Base-by-base conservation (phyloP, 768 basidiomycete genomes). In the Cystoderma amianthinum region DNA sequence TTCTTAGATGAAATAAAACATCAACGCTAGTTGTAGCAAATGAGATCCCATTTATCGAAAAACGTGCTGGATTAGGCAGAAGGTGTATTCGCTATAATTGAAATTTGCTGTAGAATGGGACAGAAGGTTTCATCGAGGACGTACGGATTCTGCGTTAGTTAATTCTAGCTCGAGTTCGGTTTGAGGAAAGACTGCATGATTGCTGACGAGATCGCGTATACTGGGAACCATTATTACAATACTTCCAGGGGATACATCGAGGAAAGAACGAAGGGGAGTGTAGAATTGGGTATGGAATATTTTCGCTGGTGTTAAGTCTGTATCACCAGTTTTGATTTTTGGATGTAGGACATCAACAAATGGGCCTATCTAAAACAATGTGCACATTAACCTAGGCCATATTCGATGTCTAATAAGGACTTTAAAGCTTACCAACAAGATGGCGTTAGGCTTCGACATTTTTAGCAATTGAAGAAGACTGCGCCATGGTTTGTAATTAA, bases 141-240 rank as follows among this genome's bases (percentile, higher is more conserved):
- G 48, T 46, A 86, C 86, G 2, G 75, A 60, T 56, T 84, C 71
- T n/a, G 49, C 51, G 22, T 58, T 55, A 35, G 65, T 53, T 5
- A 78, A 55, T 19, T 65, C 63, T 10, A 58, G 42, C n/a, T 59
- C 56, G 33, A 87, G 55, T 42, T 80, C 80, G 41, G 69, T 63
- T 52, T 99, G 96, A 1, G 96, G 96, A 60, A 82, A 96, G 12
- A 86, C 89, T 6, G 76, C 74, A 54, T 95, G 91, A 28, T 73
- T 64, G 51, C 78, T 85, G 46, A 89, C 64, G 19, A 96, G 56
- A 53, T 99, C 96, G 28, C 85, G 72, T 5, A 90, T 68, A 49
- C 83, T 86, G 3, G 96, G 93, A 1, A 97, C 66, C 34, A 98
- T 54, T 18, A 96, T 61, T n/a, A 84, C 72, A 5, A 74, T 74